Base-by-base conservation (phyloP, 441 rosid species). In the Pelargonium exstipulatum region DNA sequence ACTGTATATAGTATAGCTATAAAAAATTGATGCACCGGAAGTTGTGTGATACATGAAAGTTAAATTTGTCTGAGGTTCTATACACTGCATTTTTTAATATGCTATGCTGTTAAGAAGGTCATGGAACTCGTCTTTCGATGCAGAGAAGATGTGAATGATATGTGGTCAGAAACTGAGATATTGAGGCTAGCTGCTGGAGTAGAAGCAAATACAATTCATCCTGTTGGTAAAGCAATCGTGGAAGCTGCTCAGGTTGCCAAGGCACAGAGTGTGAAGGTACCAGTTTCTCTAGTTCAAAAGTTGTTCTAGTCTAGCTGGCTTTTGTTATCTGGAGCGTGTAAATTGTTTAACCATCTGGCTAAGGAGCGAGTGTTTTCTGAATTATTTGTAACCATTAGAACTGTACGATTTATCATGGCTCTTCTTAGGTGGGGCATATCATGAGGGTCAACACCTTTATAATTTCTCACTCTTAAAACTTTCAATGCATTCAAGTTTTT, bases 181-280 rank as follows among this genome's bases (percentile, higher is more conserved):
- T 84, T 94, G 72, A 84, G 73, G 76, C 77, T 94, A 77, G 99
- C 99, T 71, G 93, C 97, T 75, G 88, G 85, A 76, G 96, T 94
- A 71, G 99, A 94, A 84, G 86, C 87, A 75, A 90, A 91, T 78
- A 94, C 95, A 8, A 68, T 90, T 74, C 97, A 94, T 80, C 99
- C 99, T 57, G 87, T 94, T 72, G 99, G 97, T 60, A 94, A 91
- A 84, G 99, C 97, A 26, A 91, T 94, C 40, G 84, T 87, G 60
- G 86, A 88, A 82, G 97, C 99, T 78, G 95, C 95, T 48, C 81
- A 65, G 71, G 73, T 85, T 83, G 79, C 40, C 20, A 79, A 83
- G 49, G 81, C 82, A 71, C 85, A 71, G 35, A 83, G 68, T 22
- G 62, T 81, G 62, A 90, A 87, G 91, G 98, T 90, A 78, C 65